Evolutionary conservation across 1,284 basidiomycete genomes (phyloP).

Genomic region (Porodaedalea pini): DNA sequence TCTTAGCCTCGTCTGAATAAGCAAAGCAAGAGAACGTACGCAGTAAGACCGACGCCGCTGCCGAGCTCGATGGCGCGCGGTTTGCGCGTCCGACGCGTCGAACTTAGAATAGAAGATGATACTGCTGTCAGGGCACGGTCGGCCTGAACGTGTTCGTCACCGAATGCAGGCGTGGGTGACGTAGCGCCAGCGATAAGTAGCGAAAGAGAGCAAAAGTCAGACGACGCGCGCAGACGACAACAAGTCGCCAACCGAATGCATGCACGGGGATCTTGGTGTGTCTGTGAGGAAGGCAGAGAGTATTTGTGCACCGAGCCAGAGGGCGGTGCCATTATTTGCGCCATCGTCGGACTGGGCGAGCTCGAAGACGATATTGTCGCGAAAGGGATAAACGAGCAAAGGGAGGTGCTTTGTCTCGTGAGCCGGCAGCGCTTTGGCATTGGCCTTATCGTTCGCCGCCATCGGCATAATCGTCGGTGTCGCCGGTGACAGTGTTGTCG

Average conservation of each 20-base stretch:
- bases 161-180: not conserved
- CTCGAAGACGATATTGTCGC: constrained; percentile 36
- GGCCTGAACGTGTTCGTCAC: too few relatives aligned
- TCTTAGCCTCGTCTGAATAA: not conserved
- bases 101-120: not conserved
- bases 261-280: constrained; percentile 25
- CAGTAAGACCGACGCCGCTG: constrained; percentile 76
- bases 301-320: constrained; percentile 83
- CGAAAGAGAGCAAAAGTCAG: not conserved
- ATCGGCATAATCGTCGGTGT: not conserved
- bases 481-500: not conserved
- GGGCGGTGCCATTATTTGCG: constrained; percentile 75
- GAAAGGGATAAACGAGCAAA: constrained; percentile 47
- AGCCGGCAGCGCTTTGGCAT: constrained; percentile 41
- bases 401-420: constrained; percentile 67
- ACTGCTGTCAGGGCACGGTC: not conserved
- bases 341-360: constrained; percentile 59
- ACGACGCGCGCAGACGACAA: not conserved
- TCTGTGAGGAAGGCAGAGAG: constrained; percentile 61
- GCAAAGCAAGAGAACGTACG: constrained; percentile 45
- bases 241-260: constrained; percentile 23
- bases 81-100: constrained; percentile 25
- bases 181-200: not conserved
- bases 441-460: not conserved
- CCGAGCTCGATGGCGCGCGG: constrained; percentile 74